Base-by-base conservation (phyloP, 2,329 filamentous ascomycete species). In the Colletotrichum sansevieriae region DNA sequence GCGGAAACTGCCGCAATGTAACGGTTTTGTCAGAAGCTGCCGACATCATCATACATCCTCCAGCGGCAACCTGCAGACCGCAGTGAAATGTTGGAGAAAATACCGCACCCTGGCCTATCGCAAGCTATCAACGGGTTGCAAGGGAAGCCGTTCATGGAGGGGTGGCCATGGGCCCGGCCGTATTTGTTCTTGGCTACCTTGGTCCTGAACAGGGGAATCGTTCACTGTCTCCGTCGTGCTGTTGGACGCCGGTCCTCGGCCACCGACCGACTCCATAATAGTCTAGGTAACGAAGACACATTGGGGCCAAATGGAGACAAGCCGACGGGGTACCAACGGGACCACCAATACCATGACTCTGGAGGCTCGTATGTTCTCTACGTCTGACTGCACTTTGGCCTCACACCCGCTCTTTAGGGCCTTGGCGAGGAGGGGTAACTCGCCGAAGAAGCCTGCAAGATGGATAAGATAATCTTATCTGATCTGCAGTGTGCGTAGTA, bases 381-480 rank as follows among this genome's bases (percentile, higher is more conserved):
- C 35, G 41, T 51, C 64, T 15, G 35, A 64, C 52, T 18, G 59
- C 25, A 58, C 25, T 46, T 25, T 35, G n/a, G 35, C 11, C 18
- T 25, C 20, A 37, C 25, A 11, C 41, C 20, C 33, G n/a, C 33
- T 5, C 3, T 35, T 11, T 58, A 63, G 44, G 18, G 35, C n/a
- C 65, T 68, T 68, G 65, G 59, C 65, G 22, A 58, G 44, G 65
- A 64, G 65, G 65, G 65, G 60, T 58, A 58, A 18, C 4, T 55
- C 13, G 15, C 3, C 20, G 11, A 29, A 37, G 43, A 56, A 10
- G 11, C 5, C 29, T 7, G 43, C 72, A 72, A 75, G 75, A 78
- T 78, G 75, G 76, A 77, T 76, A 76, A 77, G 75, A 77, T 76
- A 64, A 73, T 74, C 70, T 73, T 71, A 72, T 72, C 70, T 71